Base-by-base conservation (phyloP, 2,329 filamentous ascomycete species). In the Aschersonia sp. region DNA sequence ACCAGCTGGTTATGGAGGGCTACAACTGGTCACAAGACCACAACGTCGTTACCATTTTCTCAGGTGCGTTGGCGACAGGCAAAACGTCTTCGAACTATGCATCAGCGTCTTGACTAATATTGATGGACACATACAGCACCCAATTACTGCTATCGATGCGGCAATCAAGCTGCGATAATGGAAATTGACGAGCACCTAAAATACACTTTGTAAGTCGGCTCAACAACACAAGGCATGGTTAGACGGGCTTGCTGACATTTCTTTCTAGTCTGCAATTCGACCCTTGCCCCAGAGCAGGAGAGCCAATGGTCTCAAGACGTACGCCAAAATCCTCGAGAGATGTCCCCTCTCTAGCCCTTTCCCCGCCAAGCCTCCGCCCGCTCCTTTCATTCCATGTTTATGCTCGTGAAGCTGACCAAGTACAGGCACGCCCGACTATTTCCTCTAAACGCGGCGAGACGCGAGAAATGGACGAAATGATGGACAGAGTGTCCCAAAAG, bases 111-210 rank as follows among this genome's bases (percentile, higher is more conserved):
- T 38, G 35, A 38, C 4, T 9, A 7, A 9, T 38, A 38, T 12
- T 38, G 7, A 7, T 38, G 9, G 41, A 20, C 10, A 12, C 43
- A 29, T 48, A 30, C 61, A 81, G 85, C 85, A 47, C 85, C 85
- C 53, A 91, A 91, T 67, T 98, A 98, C 75, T 98, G 91, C 74
- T 97, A 98, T 76, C 81, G 92, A 66, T 98, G 92, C 64, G 92
- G 92, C 63, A 98, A 98, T 70, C 92, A 97, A 70, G 92, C 92
- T 49, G 92, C 92, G n/a, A 97, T 98, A 66, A 98, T 98, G 92
- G 92, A 97, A 70, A 98, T 98, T 67, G 92, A 97, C 56, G 92
- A 98, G 71, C 89, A 97, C 67, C 73, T 98, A 64, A 97, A 98
- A 75, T 98, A 97, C 71, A 97, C 92, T 61, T 97, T 98, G 91